Conservation (phyloP, 441 rosid species). For the Hypseocharis bilobata region DNA sequence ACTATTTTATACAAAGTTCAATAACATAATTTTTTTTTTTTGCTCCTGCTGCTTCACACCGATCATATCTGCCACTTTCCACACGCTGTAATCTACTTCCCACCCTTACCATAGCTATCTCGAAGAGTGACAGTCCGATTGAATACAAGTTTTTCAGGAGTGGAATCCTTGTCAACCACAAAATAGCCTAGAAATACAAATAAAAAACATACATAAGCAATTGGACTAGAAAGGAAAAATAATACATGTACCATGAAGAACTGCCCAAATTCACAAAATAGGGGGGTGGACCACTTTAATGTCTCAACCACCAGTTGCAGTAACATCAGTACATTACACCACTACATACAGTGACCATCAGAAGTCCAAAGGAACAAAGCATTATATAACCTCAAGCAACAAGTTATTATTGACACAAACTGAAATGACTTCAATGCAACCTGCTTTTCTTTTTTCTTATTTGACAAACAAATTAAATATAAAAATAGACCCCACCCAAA, state of each 20-base stretch:
- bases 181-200: constrained; percentile 55
- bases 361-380: background rate
- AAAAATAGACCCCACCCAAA: background rate
- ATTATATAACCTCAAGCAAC: background rate
- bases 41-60: background rate
- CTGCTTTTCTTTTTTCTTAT: too few species aligned
- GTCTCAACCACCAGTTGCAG: background rate
- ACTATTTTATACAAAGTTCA: background rate
- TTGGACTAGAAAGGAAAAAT: background rate
- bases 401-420: background rate
- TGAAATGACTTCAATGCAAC: background rate
- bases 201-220: constrained; percentile 11
- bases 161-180: constrained; percentile 62
- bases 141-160: constrained; percentile 60
- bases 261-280: background rate
- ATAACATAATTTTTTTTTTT: background rate
- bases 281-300: background rate
- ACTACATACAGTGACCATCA: background rate
- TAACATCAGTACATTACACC: background rate
- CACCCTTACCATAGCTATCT: constrained; percentile 60
- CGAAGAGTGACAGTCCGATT: constrained; percentile 73
- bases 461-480: background rate
- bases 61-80: background rate
- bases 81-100: constrained; percentile 32
- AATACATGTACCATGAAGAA: background rate